A percentile compares a stretch with the other conserved stretches of the same genome.
Evolutionary conservation across 345 rosid species (phyloP).

Genomic region (Microcos paniculata): DNA sequence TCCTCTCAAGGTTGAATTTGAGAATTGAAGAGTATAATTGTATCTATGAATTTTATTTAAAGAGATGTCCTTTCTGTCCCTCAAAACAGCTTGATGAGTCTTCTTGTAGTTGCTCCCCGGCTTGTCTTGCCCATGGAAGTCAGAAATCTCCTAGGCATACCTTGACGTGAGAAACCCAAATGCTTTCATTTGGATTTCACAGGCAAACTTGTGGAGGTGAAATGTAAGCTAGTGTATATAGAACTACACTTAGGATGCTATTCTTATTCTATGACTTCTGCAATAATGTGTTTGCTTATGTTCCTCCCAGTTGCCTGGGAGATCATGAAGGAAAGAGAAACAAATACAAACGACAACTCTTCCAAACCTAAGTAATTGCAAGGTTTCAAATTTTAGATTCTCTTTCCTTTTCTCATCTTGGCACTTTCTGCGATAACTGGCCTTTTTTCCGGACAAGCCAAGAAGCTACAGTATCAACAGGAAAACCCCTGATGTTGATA

Average conservation of each 20-base stretch:
- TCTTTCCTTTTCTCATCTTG: neutral
- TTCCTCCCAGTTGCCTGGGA: neutral
- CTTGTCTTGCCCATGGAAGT: neutral
- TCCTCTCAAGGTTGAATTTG: too few relatives aligned
- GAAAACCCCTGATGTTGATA: neutral
- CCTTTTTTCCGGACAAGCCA: neutral
- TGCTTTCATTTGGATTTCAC: neutral
- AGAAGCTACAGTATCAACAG: neutral
- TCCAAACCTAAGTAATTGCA: slow-evolving; percentile 4
- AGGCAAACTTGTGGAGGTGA: neutral
- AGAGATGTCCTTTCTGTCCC: too few relatives aligned
- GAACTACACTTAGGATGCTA: neutral
- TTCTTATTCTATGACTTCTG: neutral
- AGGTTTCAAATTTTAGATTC: neutral
- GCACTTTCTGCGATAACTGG: neutral
- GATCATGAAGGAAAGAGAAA: neutral
- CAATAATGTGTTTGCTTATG: neutral
- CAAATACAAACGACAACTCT: neutral
- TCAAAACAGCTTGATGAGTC: too few relatives aligned
- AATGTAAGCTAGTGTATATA: neutral
- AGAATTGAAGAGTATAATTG: too few relatives aligned
- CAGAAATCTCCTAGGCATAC: too few relatives aligned
- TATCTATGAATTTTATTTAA: too few relatives aligned
- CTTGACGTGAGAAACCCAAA: neutral
- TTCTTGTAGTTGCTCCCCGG: neutral